These are phyloP conservation scores for Spergularia bocconei DNA, from an alignment of 148 eudicot genomes.

Conservation along the genomic window DNA sequence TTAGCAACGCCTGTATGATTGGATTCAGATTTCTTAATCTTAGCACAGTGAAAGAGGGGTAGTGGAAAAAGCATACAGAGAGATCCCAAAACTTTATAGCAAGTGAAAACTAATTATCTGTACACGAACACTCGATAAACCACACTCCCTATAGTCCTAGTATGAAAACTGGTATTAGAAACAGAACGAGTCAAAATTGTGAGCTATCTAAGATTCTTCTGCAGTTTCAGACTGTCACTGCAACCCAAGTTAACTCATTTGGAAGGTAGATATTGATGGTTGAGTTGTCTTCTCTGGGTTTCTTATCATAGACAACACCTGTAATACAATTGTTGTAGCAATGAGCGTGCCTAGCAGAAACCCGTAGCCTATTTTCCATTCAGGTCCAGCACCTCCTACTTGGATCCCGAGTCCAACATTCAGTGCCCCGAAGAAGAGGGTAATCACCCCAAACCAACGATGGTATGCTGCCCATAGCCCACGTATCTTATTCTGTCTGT, in stretches of 20 bases:
- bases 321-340: constrained; percentile 49
- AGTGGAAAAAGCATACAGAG: not conserved
- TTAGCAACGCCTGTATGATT: not conserved
- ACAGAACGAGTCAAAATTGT: constrained; percentile 27
- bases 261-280: constrained; percentile 52
- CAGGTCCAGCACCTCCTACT: constrained; percentile 54
- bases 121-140: constrained; percentile 20
- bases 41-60: not conserved
- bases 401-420: constrained; percentile 79
- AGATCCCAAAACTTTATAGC: constrained; percentile 7
- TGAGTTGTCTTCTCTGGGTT: constrained; percentile 33
- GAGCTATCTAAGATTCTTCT: constrained; percentile 5
- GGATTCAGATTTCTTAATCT: not conserved
- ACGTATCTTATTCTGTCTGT: constrained; percentile 68
- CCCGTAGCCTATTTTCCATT: constrained; percentile 86
- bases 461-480: constrained; percentile 80
- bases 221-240: not conserved
- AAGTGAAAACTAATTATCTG: constrained; percentile 15
- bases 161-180: constrained; percentile 4
- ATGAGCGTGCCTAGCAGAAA: constrained; percentile 53
- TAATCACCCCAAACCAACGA: constrained; percentile 62
- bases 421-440: constrained; percentile 76
- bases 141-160: not conserved
- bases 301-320: constrained; percentile 54
- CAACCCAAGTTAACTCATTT: constrained; percentile 39